Evolutionary conservation across 768 basidiomycete genomes (phyloP).

Genomic region (Lanmaoa rubissima): DNA sequence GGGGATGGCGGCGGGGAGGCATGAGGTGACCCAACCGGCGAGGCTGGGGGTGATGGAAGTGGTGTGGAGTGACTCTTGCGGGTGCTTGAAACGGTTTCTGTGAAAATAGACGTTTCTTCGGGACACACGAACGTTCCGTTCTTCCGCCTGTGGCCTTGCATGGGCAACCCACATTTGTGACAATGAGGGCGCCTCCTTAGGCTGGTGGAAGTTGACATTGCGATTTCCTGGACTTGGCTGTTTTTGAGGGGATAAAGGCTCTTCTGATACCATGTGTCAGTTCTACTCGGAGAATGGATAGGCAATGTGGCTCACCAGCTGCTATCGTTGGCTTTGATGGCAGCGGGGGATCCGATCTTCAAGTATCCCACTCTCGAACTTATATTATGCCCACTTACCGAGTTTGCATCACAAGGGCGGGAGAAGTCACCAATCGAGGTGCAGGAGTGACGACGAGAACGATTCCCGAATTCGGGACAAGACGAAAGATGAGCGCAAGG

Average conservation of each 20-base stretch:
- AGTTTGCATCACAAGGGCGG: conserved; percentile 3
- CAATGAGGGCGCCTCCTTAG: conserved; percentile 35
- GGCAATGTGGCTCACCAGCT: conserved; percentile 23
- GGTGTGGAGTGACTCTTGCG: conserved; percentile 22
- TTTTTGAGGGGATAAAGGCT: neutral
- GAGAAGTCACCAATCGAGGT: neutral
- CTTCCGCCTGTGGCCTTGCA: conserved; percentile 34
- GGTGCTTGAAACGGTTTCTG: conserved; percentile 11
- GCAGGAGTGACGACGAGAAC: conserved; percentile 14
- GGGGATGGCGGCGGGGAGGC: conserved; percentile 12
- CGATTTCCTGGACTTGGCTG: conserved; percentile 1
- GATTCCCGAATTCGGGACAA: conserved; percentile 25
- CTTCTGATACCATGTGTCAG: conserved; percentile 5
- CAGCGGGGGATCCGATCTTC: conserved; percentile 16
- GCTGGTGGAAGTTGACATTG: conserved; percentile 30
- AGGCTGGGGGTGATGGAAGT: conserved; percentile 29
- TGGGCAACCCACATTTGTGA: conserved; percentile 32
- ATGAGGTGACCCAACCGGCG: conserved; percentile 25
- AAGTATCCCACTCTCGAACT: conserved; percentile 8
- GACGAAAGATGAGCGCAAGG: conserved; percentile 5
- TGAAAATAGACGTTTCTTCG: conserved; percentile 12
- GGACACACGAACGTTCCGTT: conserved; percentile 32
- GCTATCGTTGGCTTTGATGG: conserved; percentile 24
- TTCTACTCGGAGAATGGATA: neutral
- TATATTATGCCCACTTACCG: conserved; percentile 23